Conservation (phyloP, 305 asterid genomes). For the Fraxinus platypoda region DNA sequence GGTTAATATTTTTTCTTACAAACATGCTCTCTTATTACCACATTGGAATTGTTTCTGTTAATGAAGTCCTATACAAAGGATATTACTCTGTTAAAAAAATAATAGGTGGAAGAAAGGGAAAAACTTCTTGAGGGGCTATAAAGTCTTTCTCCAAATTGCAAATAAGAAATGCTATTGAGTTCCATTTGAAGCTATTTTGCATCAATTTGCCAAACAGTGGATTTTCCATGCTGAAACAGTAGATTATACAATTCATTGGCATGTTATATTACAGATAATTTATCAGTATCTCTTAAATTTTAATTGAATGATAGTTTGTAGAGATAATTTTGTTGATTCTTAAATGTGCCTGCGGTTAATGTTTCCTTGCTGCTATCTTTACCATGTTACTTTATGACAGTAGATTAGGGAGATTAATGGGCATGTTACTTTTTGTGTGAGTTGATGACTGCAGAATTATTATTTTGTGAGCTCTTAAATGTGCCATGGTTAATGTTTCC, state of each 20-base stretch:
- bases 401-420: neutral
- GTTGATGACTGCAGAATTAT: neutral
- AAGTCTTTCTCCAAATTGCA: slow-evolving; percentile 1
- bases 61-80: neutral
- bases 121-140: neutral
- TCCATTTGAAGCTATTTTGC: neutral
- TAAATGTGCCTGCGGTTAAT: neutral
- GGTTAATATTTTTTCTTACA: slow-evolving; percentile 51
- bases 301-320: neutral
- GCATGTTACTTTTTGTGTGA: neutral
- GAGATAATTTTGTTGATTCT: neutral
- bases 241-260: neutral
- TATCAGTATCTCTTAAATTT: neutral
- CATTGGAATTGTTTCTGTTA: neutral
- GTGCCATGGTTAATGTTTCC: neutral
- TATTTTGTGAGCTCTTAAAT: neutral
- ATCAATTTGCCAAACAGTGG: neutral
- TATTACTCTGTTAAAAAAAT: neutral
- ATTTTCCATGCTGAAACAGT: neutral
- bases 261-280: neutral
- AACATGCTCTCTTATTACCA: slow-evolving; percentile 12
- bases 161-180: neutral
- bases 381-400: neutral
- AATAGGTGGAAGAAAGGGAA: neutral
- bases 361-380: neutral